Percentiles rank a stretch among this genome's conserved stretches.
phyloP scores from a whole-genome alignment of 164 flowering plant species.

The Umbilicus rupestris region DNA sequence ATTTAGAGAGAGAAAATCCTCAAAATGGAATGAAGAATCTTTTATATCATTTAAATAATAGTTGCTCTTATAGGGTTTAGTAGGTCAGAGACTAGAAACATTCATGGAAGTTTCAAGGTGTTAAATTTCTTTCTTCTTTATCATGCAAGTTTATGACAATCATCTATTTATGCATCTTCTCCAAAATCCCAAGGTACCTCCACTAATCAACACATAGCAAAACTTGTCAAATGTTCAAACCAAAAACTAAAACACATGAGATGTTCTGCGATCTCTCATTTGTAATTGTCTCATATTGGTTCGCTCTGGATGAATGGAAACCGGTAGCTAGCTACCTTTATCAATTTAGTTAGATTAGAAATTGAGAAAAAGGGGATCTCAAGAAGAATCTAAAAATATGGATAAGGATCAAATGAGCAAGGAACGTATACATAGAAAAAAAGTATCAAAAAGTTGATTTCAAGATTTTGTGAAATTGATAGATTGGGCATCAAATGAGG shows the following conservation, averaged over 20 bases:
- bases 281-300: no score
- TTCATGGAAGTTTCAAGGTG: constrained; percentile 6
- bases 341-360: no score
- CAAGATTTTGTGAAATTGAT: not conserved
- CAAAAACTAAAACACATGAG: not conserved
- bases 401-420: not conserved
- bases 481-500: no score
- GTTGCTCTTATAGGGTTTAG: not conserved
- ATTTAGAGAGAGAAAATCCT: no score
- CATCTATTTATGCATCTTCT: constrained; percentile 17
- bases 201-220: constrained; percentile 16
- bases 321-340: no score
- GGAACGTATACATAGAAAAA: not conserved
- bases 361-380: not conserved
- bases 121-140: constrained; percentile 54
- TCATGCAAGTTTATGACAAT: constrained; percentile 43
- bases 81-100: constrained; percentile 3
- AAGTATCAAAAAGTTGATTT: not conserved
- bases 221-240: no score
- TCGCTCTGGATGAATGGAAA: not conserved
- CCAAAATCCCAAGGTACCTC: constrained; percentile 22
- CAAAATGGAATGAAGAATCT: no score
- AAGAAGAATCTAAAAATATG: not conserved
- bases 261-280: no score
- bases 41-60: not conserved